phyloP scores from a whole-genome alignment of 2,329 filamentous ascomycete species.

The Arthrinium phaeospermum region DNA sequence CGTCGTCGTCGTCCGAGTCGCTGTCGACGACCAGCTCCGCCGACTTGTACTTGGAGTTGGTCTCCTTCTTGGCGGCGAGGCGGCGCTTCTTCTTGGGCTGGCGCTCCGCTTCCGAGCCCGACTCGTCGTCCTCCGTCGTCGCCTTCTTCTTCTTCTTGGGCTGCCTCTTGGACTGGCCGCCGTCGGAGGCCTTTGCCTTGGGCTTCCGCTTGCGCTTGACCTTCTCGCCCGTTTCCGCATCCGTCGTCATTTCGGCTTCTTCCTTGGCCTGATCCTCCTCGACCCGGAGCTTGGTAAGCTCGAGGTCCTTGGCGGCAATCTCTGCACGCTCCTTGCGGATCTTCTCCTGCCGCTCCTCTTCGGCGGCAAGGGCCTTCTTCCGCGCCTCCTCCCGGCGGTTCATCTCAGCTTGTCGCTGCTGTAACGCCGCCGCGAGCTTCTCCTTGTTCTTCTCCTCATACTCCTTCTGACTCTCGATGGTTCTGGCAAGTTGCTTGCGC shows the following conservation, averaged over 20 bases:
- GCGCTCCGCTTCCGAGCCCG: slow-evolving; percentile 55
- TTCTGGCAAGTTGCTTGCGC: slow-evolving; percentile 86
- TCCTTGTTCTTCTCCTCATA: slow-evolving; percentile 94
- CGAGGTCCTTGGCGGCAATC: slow-evolving; percentile 78
- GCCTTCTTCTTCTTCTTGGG: slow-evolving; percentile 60
- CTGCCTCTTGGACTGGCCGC: slow-evolving; percentile 44
- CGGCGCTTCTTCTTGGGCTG: slow-evolving; percentile 68
- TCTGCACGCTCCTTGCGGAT: slow-evolving; percentile 85
- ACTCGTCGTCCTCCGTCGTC: slow-evolving; percentile 59
- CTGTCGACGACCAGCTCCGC: slow-evolving; percentile 83
- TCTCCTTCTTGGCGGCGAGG: slow-evolving; percentile 55
- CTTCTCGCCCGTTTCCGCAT: slow-evolving; percentile 81
- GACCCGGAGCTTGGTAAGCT: slow-evolving; percentile 71
- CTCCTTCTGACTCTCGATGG: slow-evolving; percentile 81
- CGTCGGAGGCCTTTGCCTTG: slow-evolving; percentile 43
- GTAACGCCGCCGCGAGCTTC: slow-evolving; percentile 81
- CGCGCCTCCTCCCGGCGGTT: slow-evolving; percentile 79
- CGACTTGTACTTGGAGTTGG: slow-evolving; percentile 77
- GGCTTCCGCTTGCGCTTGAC: slow-evolving; percentile 77
- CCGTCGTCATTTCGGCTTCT: slow-evolving; percentile 81
- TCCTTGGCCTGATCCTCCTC: slow-evolving; percentile 72
- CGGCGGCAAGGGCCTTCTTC: slow-evolving; percentile 68
- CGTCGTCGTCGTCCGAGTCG: slow-evolving; percentile 57
- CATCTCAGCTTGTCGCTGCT: slow-evolving; percentile 81
- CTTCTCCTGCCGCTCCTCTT: slow-evolving; percentile 77